A percentile compares a stretch with the other conserved stretches of the same genome.
Conservation (phyloP, 495 filamentous ascomycete genomes). For the Delitschia confertaspora region DNA sequence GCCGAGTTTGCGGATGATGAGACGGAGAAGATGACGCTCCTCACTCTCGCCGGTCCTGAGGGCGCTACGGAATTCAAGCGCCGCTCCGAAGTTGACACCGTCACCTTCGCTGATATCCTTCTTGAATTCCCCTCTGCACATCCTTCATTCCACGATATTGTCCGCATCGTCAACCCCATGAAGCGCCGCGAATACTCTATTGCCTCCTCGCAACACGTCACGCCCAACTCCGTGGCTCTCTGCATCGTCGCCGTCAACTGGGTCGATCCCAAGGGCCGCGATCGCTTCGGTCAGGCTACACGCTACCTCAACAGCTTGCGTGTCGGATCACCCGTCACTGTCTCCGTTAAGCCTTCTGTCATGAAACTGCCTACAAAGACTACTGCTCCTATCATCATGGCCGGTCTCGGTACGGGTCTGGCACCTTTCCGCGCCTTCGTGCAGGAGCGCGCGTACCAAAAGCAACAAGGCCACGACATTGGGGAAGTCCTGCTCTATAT, state of each 20-base stretch:
- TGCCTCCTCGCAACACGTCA: conserved; percentile 88
- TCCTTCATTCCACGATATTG: conserved; percentile 82
- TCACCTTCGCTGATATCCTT: conserved; percentile 86
- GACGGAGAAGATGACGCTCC: conserved; percentile 70
- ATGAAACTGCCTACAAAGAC: conserved; percentile 88
- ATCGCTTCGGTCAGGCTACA: conserved; percentile 87
- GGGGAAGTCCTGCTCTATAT: conserved; percentile 92
- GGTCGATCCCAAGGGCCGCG: conserved; percentile 78
- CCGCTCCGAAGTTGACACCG: conserved; percentile 82
- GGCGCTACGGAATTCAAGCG: conserved; percentile 92
- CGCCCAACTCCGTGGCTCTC: conserved; percentile 75
- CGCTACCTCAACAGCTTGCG: conserved; percentile 70
- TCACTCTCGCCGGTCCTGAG: conserved; percentile 67
- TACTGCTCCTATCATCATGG: conserved; percentile 94
- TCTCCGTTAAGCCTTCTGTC: conserved; percentile 91
- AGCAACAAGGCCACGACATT: conserved; percentile 87
- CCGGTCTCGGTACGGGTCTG: conserved; percentile 93
- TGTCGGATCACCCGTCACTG: conserved; percentile 69
- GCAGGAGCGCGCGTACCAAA: conserved; percentile 95
- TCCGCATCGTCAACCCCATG: conserved; percentile 77
- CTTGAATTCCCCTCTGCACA: conserved; percentile 82
- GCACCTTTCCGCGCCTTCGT: conserved; percentile 97
- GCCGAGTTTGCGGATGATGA: conserved; percentile 78
- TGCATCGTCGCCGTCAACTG: conserved; percentile 98
- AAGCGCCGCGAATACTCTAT: conserved; percentile 98